Percentiles rank a stretch among this genome's conserved stretches.
These are phyloP conservation scores for Dichomitus squalens DNA, from an alignment of 1,284 basidiomycete genomes.

Conservation along the genomic window DNA sequence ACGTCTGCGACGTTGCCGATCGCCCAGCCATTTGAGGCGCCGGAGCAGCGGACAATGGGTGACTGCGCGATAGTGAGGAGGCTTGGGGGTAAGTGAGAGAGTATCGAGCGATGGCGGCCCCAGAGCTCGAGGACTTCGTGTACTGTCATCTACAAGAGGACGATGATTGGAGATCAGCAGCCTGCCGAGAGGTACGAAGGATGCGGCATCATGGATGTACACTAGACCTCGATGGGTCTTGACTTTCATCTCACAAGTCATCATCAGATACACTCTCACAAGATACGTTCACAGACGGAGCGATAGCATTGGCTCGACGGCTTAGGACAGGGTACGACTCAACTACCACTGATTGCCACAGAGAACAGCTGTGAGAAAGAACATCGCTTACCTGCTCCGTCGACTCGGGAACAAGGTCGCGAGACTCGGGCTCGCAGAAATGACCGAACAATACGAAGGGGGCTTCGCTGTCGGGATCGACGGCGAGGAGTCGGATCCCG, in stretches of 20 bases:
- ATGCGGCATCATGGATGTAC: too few relatives aligned
- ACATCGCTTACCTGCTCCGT: background rate
- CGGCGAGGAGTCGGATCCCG: slow-evolving; percentile 27
- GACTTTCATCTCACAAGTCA: background rate
- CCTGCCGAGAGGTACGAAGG: background rate
- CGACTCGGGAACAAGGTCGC: background rate
- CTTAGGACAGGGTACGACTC: background rate
- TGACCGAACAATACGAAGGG: slow-evolving; percentile 14
- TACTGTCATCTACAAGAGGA: background rate
- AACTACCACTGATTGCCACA: background rate
- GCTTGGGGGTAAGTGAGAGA: slow-evolving; percentile 22
- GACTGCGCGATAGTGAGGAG: slow-evolving; percentile 27
- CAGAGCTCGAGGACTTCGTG: background rate
- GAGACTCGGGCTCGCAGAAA: slow-evolving; percentile 14
- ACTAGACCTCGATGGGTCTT: background rate
- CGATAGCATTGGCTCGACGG: too few relatives aligned
- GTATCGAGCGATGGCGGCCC: background rate
- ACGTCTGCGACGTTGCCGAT: slow-evolving; percentile 32
- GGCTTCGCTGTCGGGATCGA: slow-evolving; percentile 18
- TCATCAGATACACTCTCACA: too few relatives aligned
- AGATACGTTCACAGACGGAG: too few relatives aligned
- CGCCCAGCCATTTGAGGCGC: slow-evolving; percentile 15
- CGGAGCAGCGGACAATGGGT: slow-evolving; percentile 28
- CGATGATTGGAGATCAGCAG: background rate
- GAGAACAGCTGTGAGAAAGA: background rate